Percentiles rank a stretch among this genome's conserved stretches.
These are phyloP conservation scores for Melocanna baccifera DNA, from an alignment of 176 grass and related monocot species.

Conservation along the genomic window DNA sequence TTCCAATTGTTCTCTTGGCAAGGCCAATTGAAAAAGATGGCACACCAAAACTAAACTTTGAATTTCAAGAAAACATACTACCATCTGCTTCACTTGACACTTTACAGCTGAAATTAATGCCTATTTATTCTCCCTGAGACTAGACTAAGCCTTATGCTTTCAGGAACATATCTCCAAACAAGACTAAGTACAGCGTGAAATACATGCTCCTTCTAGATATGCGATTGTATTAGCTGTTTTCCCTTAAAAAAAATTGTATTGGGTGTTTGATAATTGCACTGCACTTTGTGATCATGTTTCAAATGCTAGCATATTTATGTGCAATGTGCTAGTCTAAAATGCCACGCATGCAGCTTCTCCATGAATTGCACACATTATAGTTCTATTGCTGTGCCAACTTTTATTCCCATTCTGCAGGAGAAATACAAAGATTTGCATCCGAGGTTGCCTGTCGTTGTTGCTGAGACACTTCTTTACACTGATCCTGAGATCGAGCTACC, in stretches of 20 bases:
- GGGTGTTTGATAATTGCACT: not conserved
- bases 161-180: not conserved
- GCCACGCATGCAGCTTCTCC: not conserved
- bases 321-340: not conserved
- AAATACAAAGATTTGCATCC: constrained; percentile 87
- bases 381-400: not conserved
- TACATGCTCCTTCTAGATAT: not conserved
- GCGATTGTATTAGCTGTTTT: not conserved
- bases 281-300: not conserved
- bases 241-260: not conserved
- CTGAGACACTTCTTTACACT: constrained; percentile 88
- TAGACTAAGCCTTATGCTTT: not conserved
- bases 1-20: not conserved
- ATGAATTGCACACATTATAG: constrained; percentile 4
- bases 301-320: not conserved
- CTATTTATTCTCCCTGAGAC: not conserved
- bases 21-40: not conserved
- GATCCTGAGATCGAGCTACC: constrained; percentile 90
- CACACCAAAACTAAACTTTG: not conserved
- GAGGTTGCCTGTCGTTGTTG: constrained; percentile 68
- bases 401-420: constrained; percentile 50
- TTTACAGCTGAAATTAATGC: not conserved
- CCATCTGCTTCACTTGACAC: not conserved
- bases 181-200: not conserved
- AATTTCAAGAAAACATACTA: not conserved